Evolutionary conservation across 345 rosid species (phyloP).

Genomic region (Dipteronia sinensis): DNA sequence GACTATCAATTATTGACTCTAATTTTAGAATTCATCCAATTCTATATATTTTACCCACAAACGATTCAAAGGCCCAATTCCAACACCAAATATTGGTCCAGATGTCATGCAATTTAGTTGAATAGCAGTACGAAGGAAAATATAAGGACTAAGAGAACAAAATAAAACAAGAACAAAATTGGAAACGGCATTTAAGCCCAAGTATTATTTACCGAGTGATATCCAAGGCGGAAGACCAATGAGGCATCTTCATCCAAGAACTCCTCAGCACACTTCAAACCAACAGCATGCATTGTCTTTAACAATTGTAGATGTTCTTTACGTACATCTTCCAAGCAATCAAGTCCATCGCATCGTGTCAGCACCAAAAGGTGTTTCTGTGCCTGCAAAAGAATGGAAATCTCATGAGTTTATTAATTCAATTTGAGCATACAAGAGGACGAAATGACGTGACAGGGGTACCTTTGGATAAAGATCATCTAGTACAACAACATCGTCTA

Average conservation of each 20-base stretch:
- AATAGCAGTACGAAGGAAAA: background rate
- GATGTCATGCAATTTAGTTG: background rate
- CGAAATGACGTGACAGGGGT: background rate
- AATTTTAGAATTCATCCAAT: slow-evolving; percentile 1
- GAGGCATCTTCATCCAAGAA: slow-evolving; percentile 72
- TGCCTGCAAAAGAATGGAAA: slow-evolving; percentile 47
- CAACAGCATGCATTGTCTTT: slow-evolving; percentile 63
- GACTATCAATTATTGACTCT: background rate
- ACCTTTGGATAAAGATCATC: slow-evolving; percentile 90
- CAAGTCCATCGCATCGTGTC: slow-evolving; percentile 62
- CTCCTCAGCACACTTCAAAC: slow-evolving; percentile 73
- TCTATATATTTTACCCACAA: slow-evolving; percentile 5
- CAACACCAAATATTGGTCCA: slow-evolving; percentile 1
- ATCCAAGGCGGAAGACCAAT: slow-evolving; percentile 84
- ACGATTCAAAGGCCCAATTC: background rate
- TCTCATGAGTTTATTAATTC: background rate
- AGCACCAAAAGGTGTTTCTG: slow-evolving; percentile 72
- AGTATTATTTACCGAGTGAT: slow-evolving; percentile 66
- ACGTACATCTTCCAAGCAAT: slow-evolving; percentile 63
- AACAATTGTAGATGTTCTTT: slow-evolving; percentile 63
- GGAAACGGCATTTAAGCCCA: background rate
- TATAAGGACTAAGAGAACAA: background rate
- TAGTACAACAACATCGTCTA: slow-evolving; percentile 63
- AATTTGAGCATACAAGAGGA: slow-evolving; percentile 13
- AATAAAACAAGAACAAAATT: background rate